Percentiles rank a stretch among this genome's conserved stretches.
Evolutionary conservation across 192 early-diverging fungal genomes (phyloP).

Genomic region (Physocladia obscura): DNA sequence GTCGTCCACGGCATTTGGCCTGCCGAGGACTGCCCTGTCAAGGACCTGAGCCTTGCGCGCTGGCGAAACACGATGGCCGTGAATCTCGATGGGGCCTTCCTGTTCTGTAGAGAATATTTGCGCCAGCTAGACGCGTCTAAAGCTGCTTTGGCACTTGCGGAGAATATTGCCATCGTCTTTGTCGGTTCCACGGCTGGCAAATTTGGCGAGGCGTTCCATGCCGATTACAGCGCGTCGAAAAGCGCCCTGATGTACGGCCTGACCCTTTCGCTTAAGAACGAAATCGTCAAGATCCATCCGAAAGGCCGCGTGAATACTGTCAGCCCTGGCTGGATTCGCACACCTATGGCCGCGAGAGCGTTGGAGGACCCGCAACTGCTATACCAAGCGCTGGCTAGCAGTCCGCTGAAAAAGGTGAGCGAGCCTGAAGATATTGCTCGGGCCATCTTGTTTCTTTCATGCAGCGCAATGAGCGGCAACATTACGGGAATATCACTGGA

Average conservation of each 20-base stretch:
- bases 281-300: slow-evolving; percentile 56
- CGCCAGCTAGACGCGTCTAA: slow-evolving; percentile 25
- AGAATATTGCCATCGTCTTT: slow-evolving; percentile 31
- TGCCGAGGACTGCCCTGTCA: slow-evolving; percentile 41
- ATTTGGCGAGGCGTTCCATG: slow-evolving; percentile 59
- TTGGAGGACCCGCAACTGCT: slow-evolving; percentile 47
- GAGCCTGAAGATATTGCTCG: slow-evolving; percentile 55
- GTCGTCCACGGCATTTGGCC: slow-evolving; percentile 64
- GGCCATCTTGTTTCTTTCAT: slow-evolving; percentile 53
- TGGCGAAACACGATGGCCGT: slow-evolving; percentile 51
- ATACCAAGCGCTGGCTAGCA: slow-evolving; percentile 53
- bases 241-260: slow-evolving; percentile 55
- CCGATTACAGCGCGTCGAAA: slow-evolving; percentile 52
- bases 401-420: slow-evolving; percentile 57
- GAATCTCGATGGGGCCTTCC: slow-evolving; percentile 59
- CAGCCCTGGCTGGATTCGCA: slow-evolving; percentile 58
- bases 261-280: slow-evolving; percentile 52
- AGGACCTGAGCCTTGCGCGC: slow-evolving; percentile 53
- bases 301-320: slow-evolving; percentile 55
- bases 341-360: slow-evolving; percentile 57
- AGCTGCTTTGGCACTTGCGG: neutral
- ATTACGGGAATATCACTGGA: slow-evolving; percentile 58
- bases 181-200: slow-evolving; percentile 56
- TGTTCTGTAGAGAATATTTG: slow-evolving; percentile 40
- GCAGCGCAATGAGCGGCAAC: slow-evolving; percentile 47